A percentile compares a stretch with the other conserved stretches of the same genome.
phyloP scores from a whole-genome alignment of 2,329 filamentous ascomycete species.

The Epicoccum sorghinum region DNA sequence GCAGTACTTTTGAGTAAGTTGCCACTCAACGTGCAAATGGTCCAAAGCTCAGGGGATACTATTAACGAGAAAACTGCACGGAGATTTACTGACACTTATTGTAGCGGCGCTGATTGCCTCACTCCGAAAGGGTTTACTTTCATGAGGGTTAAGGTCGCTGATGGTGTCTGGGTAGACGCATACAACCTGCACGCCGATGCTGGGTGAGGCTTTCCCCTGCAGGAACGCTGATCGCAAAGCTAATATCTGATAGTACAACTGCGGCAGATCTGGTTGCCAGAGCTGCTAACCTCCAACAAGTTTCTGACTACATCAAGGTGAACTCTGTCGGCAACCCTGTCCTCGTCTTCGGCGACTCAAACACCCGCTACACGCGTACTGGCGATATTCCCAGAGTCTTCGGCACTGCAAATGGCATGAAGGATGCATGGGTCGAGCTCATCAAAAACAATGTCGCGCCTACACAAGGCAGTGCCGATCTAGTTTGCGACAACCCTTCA shows the following conservation, averaged over 20 bases:
- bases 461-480: conserved; percentile 30
- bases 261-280: conserved; percentile 61
- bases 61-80: too few species aligned
- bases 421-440: conserved; percentile 66
- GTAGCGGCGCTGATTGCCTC: conserved; percentile 64
- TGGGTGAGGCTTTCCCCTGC: conserved; percentile 46
- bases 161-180: conserved; percentile 64
- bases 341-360: conserved; percentile 69
- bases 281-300: conserved; percentile 64
- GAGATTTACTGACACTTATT: not conserved
- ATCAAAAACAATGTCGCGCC: conserved; percentile 38
- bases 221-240: too few species aligned
- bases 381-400: conserved; percentile 61
- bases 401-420: conserved; percentile 58
- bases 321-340: conserved; percentile 67
- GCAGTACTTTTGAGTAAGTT: conserved; percentile 53
- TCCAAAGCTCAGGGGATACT: not conserved
- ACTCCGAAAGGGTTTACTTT: conserved; percentile 74
- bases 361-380: conserved; percentile 66
- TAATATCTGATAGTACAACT: conserved; percentile 47
- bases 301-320: conserved; percentile 62
- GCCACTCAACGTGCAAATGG: too few species aligned
- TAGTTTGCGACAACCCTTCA: conserved; percentile 64
- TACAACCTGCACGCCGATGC: conserved; percentile 74
- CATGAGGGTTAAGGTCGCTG: conserved; percentile 63